Conservation (phyloP, 306 rosid genomes). For the Ormosia emarginata region DNA sequence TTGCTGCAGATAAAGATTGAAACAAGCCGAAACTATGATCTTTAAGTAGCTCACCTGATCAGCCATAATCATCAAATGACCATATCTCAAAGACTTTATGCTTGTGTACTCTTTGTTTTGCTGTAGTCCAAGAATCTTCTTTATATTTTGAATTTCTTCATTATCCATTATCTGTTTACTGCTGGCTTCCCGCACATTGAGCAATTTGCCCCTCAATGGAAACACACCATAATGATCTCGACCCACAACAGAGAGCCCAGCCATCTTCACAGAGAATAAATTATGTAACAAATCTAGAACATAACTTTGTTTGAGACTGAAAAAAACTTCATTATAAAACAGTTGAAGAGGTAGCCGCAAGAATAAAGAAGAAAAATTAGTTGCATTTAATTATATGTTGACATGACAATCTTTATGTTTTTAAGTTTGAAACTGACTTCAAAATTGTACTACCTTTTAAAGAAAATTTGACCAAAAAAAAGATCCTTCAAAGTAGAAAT, state of each 20-base stretch:
- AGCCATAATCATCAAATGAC: slow-evolving; percentile 98
- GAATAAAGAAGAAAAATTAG: too few species aligned
- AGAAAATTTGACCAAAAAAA: neutral
- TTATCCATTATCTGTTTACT: slow-evolving; percentile 73
- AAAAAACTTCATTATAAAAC: neutral
- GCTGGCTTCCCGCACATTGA: slow-evolving; percentile 95
- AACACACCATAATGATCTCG: slow-evolving; percentile 91
- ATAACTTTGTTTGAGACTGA: neutral
- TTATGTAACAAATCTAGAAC: neutral
- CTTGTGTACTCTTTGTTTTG: slow-evolving; percentile 74
- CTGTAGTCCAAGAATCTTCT: slow-evolving; percentile 91
- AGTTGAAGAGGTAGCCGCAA: neutral
- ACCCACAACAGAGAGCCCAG: slow-evolving; percentile 94
- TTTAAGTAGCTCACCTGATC: slow-evolving; percentile 67
- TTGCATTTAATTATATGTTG: too few species aligned
- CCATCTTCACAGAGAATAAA: slow-evolving; percentile 52
- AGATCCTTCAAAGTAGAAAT: neutral
- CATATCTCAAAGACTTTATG: slow-evolving; percentile 81
- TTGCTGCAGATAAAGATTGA: neutral
- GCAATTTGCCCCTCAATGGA: slow-evolving; percentile 88
- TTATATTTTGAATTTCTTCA: slow-evolving; percentile 84
- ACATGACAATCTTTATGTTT: neutral
- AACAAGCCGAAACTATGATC: neutral
- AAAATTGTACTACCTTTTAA: neutral
- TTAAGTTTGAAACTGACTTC: neutral